Conservation (phyloP, 768 basidiomycete species). For the Podaxis rugospora region DNA sequence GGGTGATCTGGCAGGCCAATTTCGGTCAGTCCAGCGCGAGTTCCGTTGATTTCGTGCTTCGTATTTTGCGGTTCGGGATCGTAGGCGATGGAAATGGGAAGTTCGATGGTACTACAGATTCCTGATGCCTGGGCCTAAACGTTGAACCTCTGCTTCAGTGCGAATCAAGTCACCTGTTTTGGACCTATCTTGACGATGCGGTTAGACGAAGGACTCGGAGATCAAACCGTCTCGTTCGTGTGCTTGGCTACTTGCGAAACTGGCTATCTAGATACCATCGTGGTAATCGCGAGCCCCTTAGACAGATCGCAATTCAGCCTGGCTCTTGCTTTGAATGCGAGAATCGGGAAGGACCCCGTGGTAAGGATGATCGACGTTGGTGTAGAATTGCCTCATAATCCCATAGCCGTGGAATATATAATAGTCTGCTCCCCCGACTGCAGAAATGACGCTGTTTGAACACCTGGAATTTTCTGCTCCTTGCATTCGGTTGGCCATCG, state of each 20-base stretch:
- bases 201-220: neutral
- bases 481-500: neutral
- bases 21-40: neutral
- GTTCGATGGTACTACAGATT: neutral
- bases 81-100: conserved; percentile 4
- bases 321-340: neutral
- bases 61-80: neutral
- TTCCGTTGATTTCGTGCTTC: conserved; percentile 12
- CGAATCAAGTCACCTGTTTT: neutral
- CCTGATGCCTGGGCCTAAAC: neutral
- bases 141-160: neutral
- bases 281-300: neutral
- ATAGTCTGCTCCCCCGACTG: neutral
- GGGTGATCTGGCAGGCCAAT: neutral
- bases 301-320: neutral
- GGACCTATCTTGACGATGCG: neutral
- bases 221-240: neutral
- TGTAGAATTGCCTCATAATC: neutral
- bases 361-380: conserved; percentile 5
- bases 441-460: neutral
- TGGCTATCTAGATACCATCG: neutral
- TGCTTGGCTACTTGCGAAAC: neutral
- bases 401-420: neutral
- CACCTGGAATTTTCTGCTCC: neutral
- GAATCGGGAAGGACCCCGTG: conserved; percentile 5